Evolutionary conservation across 441 rosid genomes (phyloP), one percentile per base, ranked within the genome.

Genomic region (Gossypium aridum): DNA sequence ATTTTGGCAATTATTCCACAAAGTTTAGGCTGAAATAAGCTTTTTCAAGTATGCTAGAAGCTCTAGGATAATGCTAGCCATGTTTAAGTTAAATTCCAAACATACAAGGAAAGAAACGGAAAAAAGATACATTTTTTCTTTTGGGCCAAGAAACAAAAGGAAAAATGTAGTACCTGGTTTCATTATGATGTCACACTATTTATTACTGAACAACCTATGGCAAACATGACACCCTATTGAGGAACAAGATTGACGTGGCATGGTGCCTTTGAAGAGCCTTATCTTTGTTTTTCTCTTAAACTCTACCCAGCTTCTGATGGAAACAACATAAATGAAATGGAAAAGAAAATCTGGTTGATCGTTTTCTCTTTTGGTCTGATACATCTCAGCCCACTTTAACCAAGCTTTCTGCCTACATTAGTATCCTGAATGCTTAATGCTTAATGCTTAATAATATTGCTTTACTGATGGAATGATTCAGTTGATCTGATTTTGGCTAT

Each of bases 401-500:
- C 22, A 20, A 26, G n/a, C 70, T 78, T 37, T 64, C 61, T 16
- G 2, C 20, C 26, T 64, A 59, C 75, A 60, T 28, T 43, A 31
- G 25, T 39, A 43, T 71, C 17, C 57, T 61, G 31, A 53, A n/a
- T 31, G 74, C 69, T 56, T 34, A 34, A 43, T 31, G 74, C 69
- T 56, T 34, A 34, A 43, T 28, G 73, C 69, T 56, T 22, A 56
- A 64, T 55, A 43, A n/a, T 43, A 56, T 70, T 70, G 23, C 22
- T 19, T 26, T 70, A 60, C 31, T 72, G 26, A 51, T 55, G 53
- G 57, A 79, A 75, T 67, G 74, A 60, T 72, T 60, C 26, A 12
- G 62, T 60, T 1, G 7, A 57, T 79, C 56, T 56, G 23, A 16
- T 63, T 63, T 57, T 74, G 67, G 13, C 16, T 22, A 25, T 66